Evolutionary conservation across 2,329 filamentous ascomycete species (phyloP), one percentile per base, ranked within the genome.

Genomic region (Amylocarpus encephaloides): DNA sequence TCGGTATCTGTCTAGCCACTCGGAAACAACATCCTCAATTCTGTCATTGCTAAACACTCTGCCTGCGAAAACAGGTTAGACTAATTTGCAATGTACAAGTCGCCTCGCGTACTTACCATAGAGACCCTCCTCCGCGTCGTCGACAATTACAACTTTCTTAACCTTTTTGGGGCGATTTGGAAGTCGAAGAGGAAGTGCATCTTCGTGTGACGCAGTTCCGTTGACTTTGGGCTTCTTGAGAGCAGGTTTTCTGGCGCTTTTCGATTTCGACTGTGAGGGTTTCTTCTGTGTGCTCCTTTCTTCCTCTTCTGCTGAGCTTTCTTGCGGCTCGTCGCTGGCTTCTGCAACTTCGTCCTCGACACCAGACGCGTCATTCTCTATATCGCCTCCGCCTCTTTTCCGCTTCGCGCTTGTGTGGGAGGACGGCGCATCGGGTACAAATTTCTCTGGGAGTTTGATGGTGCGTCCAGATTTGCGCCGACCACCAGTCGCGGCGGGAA

Each of bases 401-500:
- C 81, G 76, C 68, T 83, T 84, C 44, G 73, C 64, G 38, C 71
- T 70, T 41, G 68, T 60, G 58, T 73, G 70, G 53, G 63, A 62
- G 2, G 63, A 62, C 18, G 62, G 56, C 44, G 51, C 53, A 53
- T 82, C 76, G 48, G 78, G 75, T 50, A 71, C 71, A 68, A 80
- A 84, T 66, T 83, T 83, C 63, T 75, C 67, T 41, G 80, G 79
- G 33, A 72, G 73, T 63, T 73, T 78, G 55, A 80, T 74, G 71
- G 82, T 80, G 79, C 81, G 81, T 79, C 81, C 80, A 34, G 83
- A 86, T 58, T 81, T 79, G 67, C 83, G 82, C 74, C 77, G 76
- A 33, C 52, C 55, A 63, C 73, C 72, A 52, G 71, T 68, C 54
- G 74, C 72, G 54, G 71, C 70, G 49, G 76, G 74, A 54, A 77